phyloP scores from a whole-genome alignment of 148 eudicot species.

The Vaccinium darrowii region DNA sequence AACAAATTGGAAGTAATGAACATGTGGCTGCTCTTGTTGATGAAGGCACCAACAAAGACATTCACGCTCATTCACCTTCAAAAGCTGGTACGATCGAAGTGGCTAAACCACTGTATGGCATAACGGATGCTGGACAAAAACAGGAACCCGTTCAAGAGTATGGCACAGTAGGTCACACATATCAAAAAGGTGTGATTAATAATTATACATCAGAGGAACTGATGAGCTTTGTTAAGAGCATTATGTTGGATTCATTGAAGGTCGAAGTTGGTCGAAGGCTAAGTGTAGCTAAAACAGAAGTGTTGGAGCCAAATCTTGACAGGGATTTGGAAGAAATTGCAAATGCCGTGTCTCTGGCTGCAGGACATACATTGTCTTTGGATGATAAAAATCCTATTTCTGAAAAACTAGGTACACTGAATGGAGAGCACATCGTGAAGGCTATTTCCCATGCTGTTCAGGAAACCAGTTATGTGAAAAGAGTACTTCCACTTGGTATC shows the following conservation, averaged over 20 bases:
- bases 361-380: constrained; percentile 26
- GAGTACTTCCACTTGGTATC: constrained; percentile 77
- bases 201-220: constrained; percentile 29
- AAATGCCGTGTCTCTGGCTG: constrained; percentile 51
- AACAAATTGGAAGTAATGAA: constrained; percentile 33
- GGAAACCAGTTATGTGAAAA: constrained; percentile 57
- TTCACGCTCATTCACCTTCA: constrained; percentile 16
- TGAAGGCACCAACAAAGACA: constrained; percentile 20
- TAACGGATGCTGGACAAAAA: constrained; percentile 52
- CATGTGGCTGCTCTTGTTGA: constrained; percentile 21
- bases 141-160: constrained; percentile 37
- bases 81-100: constrained; percentile 32
- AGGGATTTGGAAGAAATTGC: constrained; percentile 68
- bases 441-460: constrained; percentile 58
- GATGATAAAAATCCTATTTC: constrained; percentile 25
- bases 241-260: constrained; percentile 54
- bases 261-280: constrained; percentile 72
- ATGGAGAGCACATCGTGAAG: constrained; percentile 46
- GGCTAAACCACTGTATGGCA: constrained; percentile 72
- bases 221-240: constrained; percentile 35
- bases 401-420: constrained; percentile 34
- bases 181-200: constrained; percentile 23
- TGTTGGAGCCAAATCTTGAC: constrained; percentile 44
- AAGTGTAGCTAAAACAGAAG: constrained; percentile 46
- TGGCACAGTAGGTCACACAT: constrained; percentile 16